phyloP scores from a whole-genome alignment of 2,329 filamentous ascomycete species.

The Fusarium sarcochroum region DNA sequence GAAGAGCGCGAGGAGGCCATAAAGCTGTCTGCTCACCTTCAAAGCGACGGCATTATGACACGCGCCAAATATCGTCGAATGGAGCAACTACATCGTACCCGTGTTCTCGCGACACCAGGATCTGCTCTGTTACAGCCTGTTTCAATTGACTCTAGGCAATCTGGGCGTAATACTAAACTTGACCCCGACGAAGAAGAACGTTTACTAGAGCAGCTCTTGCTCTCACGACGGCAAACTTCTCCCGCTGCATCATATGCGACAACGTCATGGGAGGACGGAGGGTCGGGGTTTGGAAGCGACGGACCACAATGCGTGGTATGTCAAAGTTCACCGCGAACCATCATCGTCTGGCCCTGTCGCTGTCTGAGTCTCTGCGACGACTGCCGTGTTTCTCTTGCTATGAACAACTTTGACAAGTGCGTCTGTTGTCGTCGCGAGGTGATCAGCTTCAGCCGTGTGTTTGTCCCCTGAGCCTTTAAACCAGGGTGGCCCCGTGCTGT shows the following conservation, averaged over 20 bases:
- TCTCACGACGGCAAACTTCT: slow-evolving; percentile 61
- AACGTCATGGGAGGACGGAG: slow-evolving; percentile 77
- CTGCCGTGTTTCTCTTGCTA: slow-evolving; percentile 90
- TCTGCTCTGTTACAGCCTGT: slow-evolving; percentile 40
- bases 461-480: slow-evolving; percentile 72
- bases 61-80: slow-evolving; percentile 81
- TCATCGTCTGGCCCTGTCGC: slow-evolving; percentile 96
- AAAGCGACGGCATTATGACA: slow-evolving; percentile 80
- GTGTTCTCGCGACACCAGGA: slow-evolving; percentile 63
- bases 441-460: slow-evolving; percentile 89
- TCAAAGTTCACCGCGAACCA: slow-evolving; percentile 85
- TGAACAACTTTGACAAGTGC: slow-evolving; percentile 98
- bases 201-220: slow-evolving; percentile 71
- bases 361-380: slow-evolving; percentile 96
- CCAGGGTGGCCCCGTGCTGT: neutral
- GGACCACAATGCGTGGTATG: slow-evolving; percentile 94
- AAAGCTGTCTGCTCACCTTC: slow-evolving; percentile 84
- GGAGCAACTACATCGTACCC: slow-evolving; percentile 77
- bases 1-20: slow-evolving; percentile 87
- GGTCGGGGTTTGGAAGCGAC: slow-evolving; percentile 76
- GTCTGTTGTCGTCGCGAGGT: slow-evolving; percentile 94
- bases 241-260: slow-evolving; percentile 25
- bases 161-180: slow-evolving; percentile 57
- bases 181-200: slow-evolving; percentile 72
- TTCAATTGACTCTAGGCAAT: slow-evolving; percentile 14